Conservation (phyloP, 495 filamentous ascomycete genomes). For the Pyrenula aspistea region DNA sequence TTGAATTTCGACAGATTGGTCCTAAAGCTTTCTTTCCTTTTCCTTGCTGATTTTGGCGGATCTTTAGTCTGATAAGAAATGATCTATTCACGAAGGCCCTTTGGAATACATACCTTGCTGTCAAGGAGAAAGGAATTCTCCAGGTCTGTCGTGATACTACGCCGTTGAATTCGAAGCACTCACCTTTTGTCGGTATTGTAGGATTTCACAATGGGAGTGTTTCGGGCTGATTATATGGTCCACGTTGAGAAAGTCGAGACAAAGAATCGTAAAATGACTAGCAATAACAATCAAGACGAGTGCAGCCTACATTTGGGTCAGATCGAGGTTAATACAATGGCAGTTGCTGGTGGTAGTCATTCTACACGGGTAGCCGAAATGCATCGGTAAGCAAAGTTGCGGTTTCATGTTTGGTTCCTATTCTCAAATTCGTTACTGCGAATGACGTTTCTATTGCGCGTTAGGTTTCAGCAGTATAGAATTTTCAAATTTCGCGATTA, state of each 20-base stretch:
- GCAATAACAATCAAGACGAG: background rate
- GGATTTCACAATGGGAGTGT: background rate
- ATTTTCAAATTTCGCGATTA: too few relatives aligned
- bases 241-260: background rate
- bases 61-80: background rate
- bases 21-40: too few relatives aligned
- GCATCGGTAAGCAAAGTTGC: background rate
- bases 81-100: background rate
- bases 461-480: too few relatives aligned
- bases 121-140: background rate
- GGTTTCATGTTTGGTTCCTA: too few relatives aligned
- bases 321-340: background rate
- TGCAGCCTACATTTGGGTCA: background rate
- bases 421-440: too few relatives aligned
- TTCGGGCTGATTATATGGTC: background rate
- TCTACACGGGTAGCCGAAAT: background rate
- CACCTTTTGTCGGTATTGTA: background rate
- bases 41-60: too few relatives aligned
- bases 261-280: background rate
- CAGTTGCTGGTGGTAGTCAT: background rate
- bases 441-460: too few relatives aligned
- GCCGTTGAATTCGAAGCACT: background rate
- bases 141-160: background rate
- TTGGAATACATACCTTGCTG: background rate
- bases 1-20: too few relatives aligned